Percentiles rank a stretch among this genome's conserved stretches.
Conservation (phyloP, 129 eudicot species). For the Cynara cardunculus region DNA sequence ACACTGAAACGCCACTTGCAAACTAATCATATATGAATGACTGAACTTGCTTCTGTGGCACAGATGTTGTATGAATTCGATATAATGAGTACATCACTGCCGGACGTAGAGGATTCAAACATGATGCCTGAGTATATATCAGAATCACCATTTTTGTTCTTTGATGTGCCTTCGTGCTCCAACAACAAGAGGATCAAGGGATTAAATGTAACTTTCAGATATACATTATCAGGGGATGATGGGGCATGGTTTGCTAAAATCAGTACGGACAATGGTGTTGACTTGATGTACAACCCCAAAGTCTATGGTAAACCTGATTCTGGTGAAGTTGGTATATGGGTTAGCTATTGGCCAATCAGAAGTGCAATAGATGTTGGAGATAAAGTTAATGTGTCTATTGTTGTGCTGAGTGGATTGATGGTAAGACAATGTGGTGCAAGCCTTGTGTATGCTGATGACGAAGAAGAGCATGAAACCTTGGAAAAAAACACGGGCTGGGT, state of each 20-base stretch:
- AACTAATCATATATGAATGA: background rate
- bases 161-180: background rate
- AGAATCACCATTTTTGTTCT: background rate
- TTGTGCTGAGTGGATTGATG: constrained; percentile 7
- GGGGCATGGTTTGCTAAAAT: constrained; percentile 7
- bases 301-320: constrained; percentile 8
- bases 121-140: background rate
- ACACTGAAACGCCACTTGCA: too few relatives aligned
- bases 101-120: background rate
- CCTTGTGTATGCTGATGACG: constrained; percentile 26
- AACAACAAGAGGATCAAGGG: constrained; percentile 1
- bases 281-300: constrained; percentile 18
- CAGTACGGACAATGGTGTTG: background rate
- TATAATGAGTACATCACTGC: constrained; percentile 26
- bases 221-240: background rate
- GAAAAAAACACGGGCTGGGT: background rate
- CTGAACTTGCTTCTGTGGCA: background rate
- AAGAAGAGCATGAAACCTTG: background rate
- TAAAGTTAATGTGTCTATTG: constrained; percentile 11
- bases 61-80: constrained; percentile 30
- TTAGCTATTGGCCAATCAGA: constrained; percentile 36
- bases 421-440: constrained; percentile 15
- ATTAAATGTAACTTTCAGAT: background rate
- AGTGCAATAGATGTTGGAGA: constrained; percentile 7
- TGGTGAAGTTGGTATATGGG: constrained; percentile 16